Evolutionary conservation across 2,329 filamentous ascomycete genomes (phyloP).

Genomic region (Arthrobotrys pseudoclavata): DNA sequence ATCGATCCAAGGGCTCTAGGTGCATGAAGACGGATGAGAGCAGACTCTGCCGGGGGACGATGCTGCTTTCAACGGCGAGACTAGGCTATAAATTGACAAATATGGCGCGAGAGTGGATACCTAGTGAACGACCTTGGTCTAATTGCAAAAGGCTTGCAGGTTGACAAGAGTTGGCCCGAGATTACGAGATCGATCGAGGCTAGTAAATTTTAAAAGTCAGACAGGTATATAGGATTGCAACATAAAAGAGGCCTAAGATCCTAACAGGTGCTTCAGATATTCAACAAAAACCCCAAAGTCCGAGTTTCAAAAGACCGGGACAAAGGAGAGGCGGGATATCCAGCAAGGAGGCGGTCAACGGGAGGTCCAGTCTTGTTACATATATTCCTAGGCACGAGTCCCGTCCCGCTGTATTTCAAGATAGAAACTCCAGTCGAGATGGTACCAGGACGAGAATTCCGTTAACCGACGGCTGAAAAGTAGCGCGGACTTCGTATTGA

Average conservation of each 20-base stretch:
- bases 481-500: conserved; percentile 16
- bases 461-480: conserved; percentile 9
- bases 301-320: not conserved
- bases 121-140: not conserved
- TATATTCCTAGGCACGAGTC: not conserved
- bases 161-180: conserved; percentile 1
- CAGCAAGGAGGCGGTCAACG: conserved; percentile 9
- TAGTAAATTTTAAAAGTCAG: not conserved
- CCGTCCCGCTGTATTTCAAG: not conserved
- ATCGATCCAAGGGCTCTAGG: not conserved
- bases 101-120: not conserved
- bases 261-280: not conserved
- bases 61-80: not conserved
- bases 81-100: conserved; percentile 14
- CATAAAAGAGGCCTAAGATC: not conserved
- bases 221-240: too few relatives aligned
- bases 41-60: conserved; percentile 1
- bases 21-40: not conserved
- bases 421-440: not conserved
- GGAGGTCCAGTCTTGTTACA: not conserved
- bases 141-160: not conserved
- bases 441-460: not conserved
- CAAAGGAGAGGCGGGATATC: not conserved
- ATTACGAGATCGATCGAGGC: not conserved
- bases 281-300: not conserved